phyloP scores from a whole-genome alignment of 371 early-diverging fungal genomes.

The Zychaea mexicana region DNA sequence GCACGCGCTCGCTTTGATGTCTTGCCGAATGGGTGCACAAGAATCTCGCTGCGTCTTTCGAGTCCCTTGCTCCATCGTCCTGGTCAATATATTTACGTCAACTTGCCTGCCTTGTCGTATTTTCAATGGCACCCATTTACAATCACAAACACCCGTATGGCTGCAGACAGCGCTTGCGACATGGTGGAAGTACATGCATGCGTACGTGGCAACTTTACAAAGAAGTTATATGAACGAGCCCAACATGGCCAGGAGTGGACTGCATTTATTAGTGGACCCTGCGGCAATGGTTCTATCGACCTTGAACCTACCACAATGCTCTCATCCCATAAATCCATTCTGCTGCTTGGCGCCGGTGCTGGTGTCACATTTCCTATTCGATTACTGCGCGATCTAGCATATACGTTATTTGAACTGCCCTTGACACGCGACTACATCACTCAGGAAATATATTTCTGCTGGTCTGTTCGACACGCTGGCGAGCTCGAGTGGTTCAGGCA shows the following conservation, averaged over 20 bases:
- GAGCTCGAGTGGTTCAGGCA: slow-evolving; percentile 56
- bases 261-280: slow-evolving; percentile 57
- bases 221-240: slow-evolving; percentile 35
- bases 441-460: slow-evolving; percentile 32
- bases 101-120: slow-evolving; percentile 54
- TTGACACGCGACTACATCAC: slow-evolving; percentile 13
- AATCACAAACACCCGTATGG: slow-evolving; percentile 36
- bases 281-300: slow-evolving; percentile 27
- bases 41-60: slow-evolving; percentile 42
- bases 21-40: slow-evolving; percentile 45
- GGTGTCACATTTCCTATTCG: slow-evolving; percentile 59
- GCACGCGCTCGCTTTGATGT: slow-evolving; percentile 50
- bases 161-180: slow-evolving; percentile 22
- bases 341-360: slow-evolving; percentile 55
- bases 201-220: slow-evolving; percentile 60
- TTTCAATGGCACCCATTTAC: slow-evolving; percentile 71
- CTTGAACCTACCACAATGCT: slow-evolving; percentile 25
- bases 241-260: slow-evolving; percentile 35
- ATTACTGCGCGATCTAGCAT: slow-evolving; percentile 46
- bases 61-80: slow-evolving; percentile 43
- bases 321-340: slow-evolving; percentile 25
- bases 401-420: slow-evolving; percentile 11
- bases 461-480: slow-evolving; percentile 37
- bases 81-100: slow-evolving; percentile 61
- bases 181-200: slow-evolving; percentile 46